phyloP scores from a whole-genome alignment of 768 basidiomycete species.

The Tulasnella sp. region DNA sequence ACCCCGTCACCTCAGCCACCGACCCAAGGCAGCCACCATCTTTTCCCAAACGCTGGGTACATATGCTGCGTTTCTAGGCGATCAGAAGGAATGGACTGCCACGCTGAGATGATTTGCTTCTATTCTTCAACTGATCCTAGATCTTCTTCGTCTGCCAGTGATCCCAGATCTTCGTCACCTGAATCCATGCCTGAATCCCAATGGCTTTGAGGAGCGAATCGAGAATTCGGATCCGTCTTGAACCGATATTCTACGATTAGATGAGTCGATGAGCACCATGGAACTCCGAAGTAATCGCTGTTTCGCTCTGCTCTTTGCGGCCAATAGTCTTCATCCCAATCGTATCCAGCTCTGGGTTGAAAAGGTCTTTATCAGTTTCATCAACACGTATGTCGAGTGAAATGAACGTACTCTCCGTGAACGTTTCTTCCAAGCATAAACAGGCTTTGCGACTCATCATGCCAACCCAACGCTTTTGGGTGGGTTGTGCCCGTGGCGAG shows the following conservation, averaged over 20 bases:
- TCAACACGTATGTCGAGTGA: background rate
- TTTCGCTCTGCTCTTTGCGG: background rate
- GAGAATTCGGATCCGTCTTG: background rate
- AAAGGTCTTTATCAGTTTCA: background rate
- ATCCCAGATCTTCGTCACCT: background rate
- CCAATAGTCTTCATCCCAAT: background rate
- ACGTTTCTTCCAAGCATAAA: background rate
- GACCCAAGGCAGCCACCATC: no score
- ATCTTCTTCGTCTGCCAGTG: background rate
- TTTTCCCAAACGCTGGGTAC: no score
- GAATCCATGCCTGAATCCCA: no score
- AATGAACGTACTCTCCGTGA: background rate
- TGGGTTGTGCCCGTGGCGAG: conserved; percentile 5
- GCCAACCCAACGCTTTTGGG: background rate
- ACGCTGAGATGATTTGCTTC: no score
- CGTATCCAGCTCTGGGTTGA: background rate
- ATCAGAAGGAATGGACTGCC: no score
- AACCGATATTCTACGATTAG: background rate
- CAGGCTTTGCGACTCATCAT: background rate
- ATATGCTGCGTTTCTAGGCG: no score
- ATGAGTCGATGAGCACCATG: background rate
- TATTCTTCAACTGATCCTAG: no score
- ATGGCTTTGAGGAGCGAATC: background rate
- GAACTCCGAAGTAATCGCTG: conserved; percentile 5
- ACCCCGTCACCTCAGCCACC: no score